These are phyloP conservation scores for Microascus cirrosus DNA, from an alignment of 2,329 filamentous ascomycete species.

Conservation along the genomic window DNA sequence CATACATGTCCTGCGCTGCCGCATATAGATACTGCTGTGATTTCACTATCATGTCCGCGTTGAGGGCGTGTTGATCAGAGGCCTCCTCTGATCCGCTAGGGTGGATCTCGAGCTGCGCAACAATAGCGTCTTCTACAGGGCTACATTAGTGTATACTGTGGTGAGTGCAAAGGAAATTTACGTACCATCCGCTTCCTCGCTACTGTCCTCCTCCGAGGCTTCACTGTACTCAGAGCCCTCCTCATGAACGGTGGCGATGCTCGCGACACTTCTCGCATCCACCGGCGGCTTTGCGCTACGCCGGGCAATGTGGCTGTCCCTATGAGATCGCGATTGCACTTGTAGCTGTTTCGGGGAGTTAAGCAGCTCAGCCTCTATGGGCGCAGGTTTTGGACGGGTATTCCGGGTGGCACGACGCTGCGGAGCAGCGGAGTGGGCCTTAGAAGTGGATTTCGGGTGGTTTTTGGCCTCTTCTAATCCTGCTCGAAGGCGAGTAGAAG, in stretches of 20 bases:
- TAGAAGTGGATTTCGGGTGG: background rate
- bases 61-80: background rate
- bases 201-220: background rate
- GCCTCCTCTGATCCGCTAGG: background rate
- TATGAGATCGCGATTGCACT: background rate
- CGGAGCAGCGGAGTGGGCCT: background rate
- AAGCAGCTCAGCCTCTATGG: background rate
- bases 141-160: background rate
- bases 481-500: background rate
- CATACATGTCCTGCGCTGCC: background rate
- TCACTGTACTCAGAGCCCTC: background rate
- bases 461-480: background rate
- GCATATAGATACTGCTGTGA: background rate
- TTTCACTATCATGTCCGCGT: background rate
- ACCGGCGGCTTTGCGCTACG: background rate
- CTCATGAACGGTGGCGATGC: background rate
- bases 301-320: background rate
- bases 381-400: background rate
- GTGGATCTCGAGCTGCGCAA: background rate
- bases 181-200: background rate
- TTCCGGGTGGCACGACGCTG: background rate
- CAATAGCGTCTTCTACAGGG: background rate
- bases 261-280: background rate
- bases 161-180: background rate
- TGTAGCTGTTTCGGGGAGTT: background rate